Percentiles rank a stretch among this genome's conserved stretches.
Conservation (phyloP, 441 rosid genomes). For the Arabidopsis hybrid region DNA sequence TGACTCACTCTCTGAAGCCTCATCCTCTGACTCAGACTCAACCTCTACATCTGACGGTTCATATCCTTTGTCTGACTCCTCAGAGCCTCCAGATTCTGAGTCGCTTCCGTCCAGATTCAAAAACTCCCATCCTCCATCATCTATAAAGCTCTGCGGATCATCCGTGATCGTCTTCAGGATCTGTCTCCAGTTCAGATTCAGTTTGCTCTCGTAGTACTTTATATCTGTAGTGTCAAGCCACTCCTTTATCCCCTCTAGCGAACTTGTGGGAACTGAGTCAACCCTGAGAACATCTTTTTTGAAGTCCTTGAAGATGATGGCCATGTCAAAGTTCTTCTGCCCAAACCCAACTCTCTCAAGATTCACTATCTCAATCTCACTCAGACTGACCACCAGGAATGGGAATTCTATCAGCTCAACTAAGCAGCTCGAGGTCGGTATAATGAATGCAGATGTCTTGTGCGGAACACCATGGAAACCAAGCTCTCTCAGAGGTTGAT, state of each 20-base stretch:
- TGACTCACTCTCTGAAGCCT: slow-evolving; percentile 72
- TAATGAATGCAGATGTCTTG: slow-evolving; percentile 79
- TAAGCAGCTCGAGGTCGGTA: slow-evolving; percentile 88
- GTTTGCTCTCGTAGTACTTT: slow-evolving; percentile 89
- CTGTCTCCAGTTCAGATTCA: slow-evolving; percentile 93
- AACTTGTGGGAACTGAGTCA: slow-evolving; percentile 81
- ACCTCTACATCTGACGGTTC: slow-evolving; percentile 82
- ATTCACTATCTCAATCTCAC: slow-evolving; percentile 94
- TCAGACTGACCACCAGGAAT: slow-evolving; percentile 78
- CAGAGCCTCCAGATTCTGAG: slow-evolving; percentile 78
- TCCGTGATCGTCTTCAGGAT: slow-evolving; percentile 85
- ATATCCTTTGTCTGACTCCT: slow-evolving; percentile 85
- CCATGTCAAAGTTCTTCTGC: slow-evolving; percentile 93
- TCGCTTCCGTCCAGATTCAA: slow-evolving; percentile 87
- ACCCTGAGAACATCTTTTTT: slow-evolving; percentile 83
- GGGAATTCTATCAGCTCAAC: slow-evolving; percentile 86
- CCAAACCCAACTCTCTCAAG: slow-evolving; percentile 93
- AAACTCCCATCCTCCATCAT: slow-evolving; percentile 95
- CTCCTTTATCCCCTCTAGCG: slow-evolving; percentile 88
- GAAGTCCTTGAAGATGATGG: slow-evolving; percentile 88
- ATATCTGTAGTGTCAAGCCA: slow-evolving; percentile 93
- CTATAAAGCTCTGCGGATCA: slow-evolving; percentile 84
- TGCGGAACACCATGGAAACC: slow-evolving; percentile 91
- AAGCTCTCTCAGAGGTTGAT: slow-evolving; percentile 88
- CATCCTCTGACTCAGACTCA: slow-evolving; percentile 81